Evolutionary conservation across 2,329 filamentous ascomycete genomes (phyloP), one percentile per base, ranked within the genome.

Genomic region (Alternaria conjuncta): DNA sequence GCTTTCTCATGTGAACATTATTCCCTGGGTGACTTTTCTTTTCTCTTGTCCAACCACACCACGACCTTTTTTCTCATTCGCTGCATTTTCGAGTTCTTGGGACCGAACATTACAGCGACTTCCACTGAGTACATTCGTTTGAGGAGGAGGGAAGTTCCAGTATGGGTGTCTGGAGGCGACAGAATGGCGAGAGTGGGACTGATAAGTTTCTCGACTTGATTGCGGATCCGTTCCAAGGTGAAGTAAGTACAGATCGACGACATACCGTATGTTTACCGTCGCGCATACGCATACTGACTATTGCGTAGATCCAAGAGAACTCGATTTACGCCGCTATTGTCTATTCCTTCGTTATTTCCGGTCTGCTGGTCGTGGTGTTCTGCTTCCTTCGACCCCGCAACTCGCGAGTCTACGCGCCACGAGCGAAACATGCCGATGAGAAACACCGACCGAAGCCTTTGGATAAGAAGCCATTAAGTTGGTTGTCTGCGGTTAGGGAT

Each of bases 301-400:
- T 12, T 25, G 28, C 15, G 7, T 69, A 89, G 87, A 82, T 89
- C 60, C 83, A 84, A 78, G 75, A 83, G 63, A 85, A 86, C 63
- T 92, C 94, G 51, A 86, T 97, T 59, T 91, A 89, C 81, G 92
- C 93, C 60, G 93, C 94, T 36, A 83, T 98, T 47, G 91, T 86
- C 64, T 93, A 91, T 28, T 97, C 94, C 8, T 79, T 97, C 54
- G 92, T 89, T 56, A 83, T 96, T 75, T 93, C 93, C 6, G 76
- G 88, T 61, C 83, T 90, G 64, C 89, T 97, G 69, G 89, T 93
- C 64, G 79, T 97, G 62, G 81, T 90, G 67, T 99, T 98, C 85
- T 98, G 93, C 69, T 85, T 97, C 72, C 86, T 97, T 53, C 92
- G 96, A 67, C 96, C 96, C 4, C 93, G 94, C 79, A 94, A 97